A percentile compares a stretch with the other conserved stretches of the same genome.
Conservation (phyloP, 1,139 yeast genomes). For the Magnusiomyces suaveolens region DNA sequence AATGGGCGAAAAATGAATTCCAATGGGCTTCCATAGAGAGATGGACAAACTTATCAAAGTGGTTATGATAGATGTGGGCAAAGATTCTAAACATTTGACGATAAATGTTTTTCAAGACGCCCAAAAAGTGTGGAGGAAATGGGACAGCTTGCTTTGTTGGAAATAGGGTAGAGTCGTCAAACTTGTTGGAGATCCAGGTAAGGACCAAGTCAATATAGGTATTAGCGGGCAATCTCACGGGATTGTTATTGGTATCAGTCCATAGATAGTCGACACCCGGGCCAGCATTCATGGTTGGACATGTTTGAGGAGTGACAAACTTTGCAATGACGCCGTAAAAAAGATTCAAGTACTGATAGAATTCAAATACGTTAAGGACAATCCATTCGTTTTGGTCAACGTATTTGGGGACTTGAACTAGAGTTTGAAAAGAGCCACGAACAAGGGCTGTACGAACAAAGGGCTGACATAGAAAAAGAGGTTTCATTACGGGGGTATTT, state of each 20-base stretch:
- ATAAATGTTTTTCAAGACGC: slow-evolving; percentile 76
- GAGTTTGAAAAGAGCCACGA: slow-evolving; percentile 94
- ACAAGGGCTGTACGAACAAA: slow-evolving; percentile 90
- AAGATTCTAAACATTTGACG: slow-evolving; percentile 93
- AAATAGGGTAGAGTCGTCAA: slow-evolving; percentile 79
- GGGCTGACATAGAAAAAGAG: slow-evolving; percentile 81
- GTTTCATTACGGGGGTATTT: slow-evolving; percentile 29
- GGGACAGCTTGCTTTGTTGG: slow-evolving; percentile 88
- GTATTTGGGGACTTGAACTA: slow-evolving; percentile 88
- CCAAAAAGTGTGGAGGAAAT: slow-evolving; percentile 75
- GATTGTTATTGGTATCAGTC: slow-evolving; percentile 71
- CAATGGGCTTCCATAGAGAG: slow-evolving; percentile 91
- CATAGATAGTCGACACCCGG: slow-evolving; percentile 84
- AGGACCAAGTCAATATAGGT: slow-evolving; percentile 88
- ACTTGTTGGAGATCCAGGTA: slow-evolving; percentile 80
- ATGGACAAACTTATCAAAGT: slow-evolving; percentile 85
- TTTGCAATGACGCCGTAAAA: slow-evolving; percentile 84
- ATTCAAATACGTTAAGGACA: slow-evolving; percentile 84
- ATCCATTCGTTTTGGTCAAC: slow-evolving; percentile 95
- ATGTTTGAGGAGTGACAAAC: slow-evolving; percentile 77
- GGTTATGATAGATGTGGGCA: slow-evolving; percentile 91
- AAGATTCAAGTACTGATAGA: slow-evolving; percentile 74
- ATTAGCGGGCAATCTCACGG: slow-evolving; percentile 80
- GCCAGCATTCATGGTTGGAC: slow-evolving; percentile 94
- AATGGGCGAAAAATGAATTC: slow-evolving; percentile 97